A percentile compares a stretch with the other conserved stretches of the same genome.
These are phyloP conservation scores for Larix kaempferi DNA, from an alignment of 75 land plant species.

Conservation along the genomic window DNA sequence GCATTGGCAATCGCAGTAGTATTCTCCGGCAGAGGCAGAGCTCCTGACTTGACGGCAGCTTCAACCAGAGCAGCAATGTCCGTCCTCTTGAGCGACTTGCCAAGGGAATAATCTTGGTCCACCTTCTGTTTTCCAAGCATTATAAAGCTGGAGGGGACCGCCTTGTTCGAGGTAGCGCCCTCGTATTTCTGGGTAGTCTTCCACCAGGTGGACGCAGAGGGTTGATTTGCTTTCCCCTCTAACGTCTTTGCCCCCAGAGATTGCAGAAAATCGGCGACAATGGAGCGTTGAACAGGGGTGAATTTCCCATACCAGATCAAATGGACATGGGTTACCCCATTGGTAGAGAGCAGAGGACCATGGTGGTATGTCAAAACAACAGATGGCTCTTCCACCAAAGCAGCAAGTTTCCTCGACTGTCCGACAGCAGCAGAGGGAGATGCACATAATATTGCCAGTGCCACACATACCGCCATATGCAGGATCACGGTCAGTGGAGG, in stretches of 20 bases:
- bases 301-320: constrained; percentile 80
- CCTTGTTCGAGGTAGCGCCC: not conserved
- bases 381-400: constrained; percentile 42
- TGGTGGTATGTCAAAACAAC: constrained; percentile 58
- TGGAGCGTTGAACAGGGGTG: constrained; percentile 46
- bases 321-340: constrained; percentile 28
- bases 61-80: constrained; percentile 26
- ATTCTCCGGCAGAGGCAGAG: not conserved
- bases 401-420: constrained; percentile 10
- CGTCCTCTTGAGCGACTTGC: constrained; percentile 15
- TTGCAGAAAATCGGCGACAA: constrained; percentile 15
- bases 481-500: not conserved
- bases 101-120: not conserved
- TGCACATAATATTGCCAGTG: not conserved
- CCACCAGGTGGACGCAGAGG: not conserved
- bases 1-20: constrained; percentile 8
- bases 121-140: not conserved
- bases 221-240: too few relatives aligned
- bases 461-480: too few relatives aligned
- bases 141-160: too few relatives aligned
- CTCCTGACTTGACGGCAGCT: not conserved
- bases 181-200: constrained; percentile 1
- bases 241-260: too few relatives aligned
- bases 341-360: constrained; percentile 53
- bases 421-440: not conserved